A percentile compares a stretch with the other conserved stretches of the same genome.
Evolutionary conservation across 768 basidiomycete genomes (phyloP).

Genomic region (Sporobolomyces roseus): DNA sequence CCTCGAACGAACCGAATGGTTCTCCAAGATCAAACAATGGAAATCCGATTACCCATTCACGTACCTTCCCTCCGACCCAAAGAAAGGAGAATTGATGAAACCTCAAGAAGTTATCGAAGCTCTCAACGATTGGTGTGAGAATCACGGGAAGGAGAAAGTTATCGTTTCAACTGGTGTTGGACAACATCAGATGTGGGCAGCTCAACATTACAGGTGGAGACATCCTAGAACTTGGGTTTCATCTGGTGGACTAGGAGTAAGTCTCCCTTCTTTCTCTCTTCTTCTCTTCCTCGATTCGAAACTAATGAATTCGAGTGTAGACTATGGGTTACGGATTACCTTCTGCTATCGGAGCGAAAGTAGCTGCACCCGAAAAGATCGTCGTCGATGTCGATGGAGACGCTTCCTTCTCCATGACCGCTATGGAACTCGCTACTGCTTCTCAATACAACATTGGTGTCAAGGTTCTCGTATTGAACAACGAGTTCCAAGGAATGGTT

Average conservation of each 20-base stretch:
- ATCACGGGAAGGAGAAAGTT: slow-evolving; percentile 71
- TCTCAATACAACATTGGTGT: slow-evolving; percentile 87
- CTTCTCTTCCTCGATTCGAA: slow-evolving; percentile 6
- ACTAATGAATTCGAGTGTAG: slow-evolving; percentile 53
- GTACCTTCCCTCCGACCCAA: slow-evolving; percentile 59
- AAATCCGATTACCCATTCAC: slow-evolving; percentile 88
- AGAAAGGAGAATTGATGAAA: slow-evolving; percentile 70
- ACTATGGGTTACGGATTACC: slow-evolving; percentile 99
- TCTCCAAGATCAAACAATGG: slow-evolving; percentile 74
- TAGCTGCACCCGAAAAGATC: slow-evolving; percentile 85
- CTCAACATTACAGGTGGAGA: slow-evolving; percentile 87
- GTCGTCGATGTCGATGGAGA: slow-evolving; percentile 97
- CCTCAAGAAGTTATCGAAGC: slow-evolving; percentile 96
- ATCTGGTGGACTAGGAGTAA: slow-evolving; percentile 86
- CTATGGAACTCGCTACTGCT: slow-evolving; percentile 96
- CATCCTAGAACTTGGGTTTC: slow-evolving; percentile 75
- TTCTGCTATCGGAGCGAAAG: slow-evolving; percentile 91
- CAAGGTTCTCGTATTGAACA: slow-evolving; percentile 55
- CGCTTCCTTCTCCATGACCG: slow-evolving; percentile 98
- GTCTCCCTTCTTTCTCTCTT: slow-evolving; percentile 48
- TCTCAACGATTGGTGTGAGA: slow-evolving; percentile 72
- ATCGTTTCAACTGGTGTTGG: slow-evolving; percentile 92
- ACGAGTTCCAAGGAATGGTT: slow-evolving; percentile 72
- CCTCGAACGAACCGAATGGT: slow-evolving; percentile 68
- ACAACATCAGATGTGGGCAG: slow-evolving; percentile 99